These are phyloP conservation scores for Colletotrichum navitas DNA, from an alignment of 2,329 filamentous ascomycete genomes.

Conservation along the genomic window DNA sequence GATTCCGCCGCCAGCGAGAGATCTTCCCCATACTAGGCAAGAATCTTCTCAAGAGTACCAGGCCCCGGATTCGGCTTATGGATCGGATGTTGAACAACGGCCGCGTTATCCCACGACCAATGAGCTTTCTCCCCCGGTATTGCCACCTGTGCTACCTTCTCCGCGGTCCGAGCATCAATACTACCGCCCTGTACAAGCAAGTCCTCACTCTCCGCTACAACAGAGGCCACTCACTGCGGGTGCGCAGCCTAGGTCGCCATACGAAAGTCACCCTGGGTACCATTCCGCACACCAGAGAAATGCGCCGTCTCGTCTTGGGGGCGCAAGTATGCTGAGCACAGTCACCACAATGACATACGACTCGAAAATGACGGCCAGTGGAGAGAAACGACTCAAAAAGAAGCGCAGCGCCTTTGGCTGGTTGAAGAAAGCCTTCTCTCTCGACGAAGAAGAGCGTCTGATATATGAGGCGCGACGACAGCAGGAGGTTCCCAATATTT, in stretches of 20 bases:
- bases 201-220: conserved; percentile 73
- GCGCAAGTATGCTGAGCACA: conserved; percentile 69
- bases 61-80: conserved; percentile 61
- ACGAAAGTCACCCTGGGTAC: conserved; percentile 46
- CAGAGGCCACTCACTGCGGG: conserved; percentile 69
- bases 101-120: conserved; percentile 44
- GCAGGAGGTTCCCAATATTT: conserved; percentile 59
- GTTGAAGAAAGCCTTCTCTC: conserved; percentile 75
- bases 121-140: conserved; percentile 54
- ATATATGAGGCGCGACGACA: conserved; percentile 69
- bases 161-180: conserved; percentile 68
- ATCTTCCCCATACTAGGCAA: conserved; percentile 50
- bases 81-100: conserved; percentile 59
- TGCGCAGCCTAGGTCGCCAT: conserved; percentile 45
- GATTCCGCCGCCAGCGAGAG: conserved; percentile 59
- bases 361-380: conserved; percentile 49
- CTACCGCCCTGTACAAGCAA: conserved; percentile 73
- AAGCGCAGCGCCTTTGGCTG: conserved; percentile 77
- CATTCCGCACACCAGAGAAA: conserved; percentile 59
- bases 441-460: conserved; percentile 73
- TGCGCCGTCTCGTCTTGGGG: conserved; percentile 65
- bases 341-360: conserved; percentile 62
- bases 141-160: conserved; percentile 59
- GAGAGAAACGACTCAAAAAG: conserved; percentile 67
- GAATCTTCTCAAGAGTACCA: conserved; percentile 32